Base-by-base conservation (phyloP, 2,329 filamentous ascomycete genomes). In the Ophiostoma novo-ulmi region DNA sequence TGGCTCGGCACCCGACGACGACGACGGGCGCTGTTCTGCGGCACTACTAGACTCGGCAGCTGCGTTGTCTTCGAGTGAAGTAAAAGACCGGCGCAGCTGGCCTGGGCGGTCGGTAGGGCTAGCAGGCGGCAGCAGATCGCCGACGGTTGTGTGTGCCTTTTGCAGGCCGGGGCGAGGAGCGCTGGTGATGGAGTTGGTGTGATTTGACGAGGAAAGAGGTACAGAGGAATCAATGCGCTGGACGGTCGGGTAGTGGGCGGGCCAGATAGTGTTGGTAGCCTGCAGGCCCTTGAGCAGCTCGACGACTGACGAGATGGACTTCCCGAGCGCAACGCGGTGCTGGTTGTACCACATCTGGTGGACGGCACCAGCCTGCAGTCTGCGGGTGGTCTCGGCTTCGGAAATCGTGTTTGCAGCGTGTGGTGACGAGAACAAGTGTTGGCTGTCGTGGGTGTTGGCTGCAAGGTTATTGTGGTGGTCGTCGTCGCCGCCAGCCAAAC, bases 281-380 rank as follows among this genome's bases (percentile, higher is more conserved):
- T 97, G 94, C 71, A 99, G 85, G 72, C 88, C 88, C 78, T 91
- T 90, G 74, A 99, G 82, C 1, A 93, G 88, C 72, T 97, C 93
- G 71, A 97, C 88, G 10, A 94, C 94, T 75, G 89, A 88, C 77
- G 89, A 91, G 77, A 99, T 97, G 17, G 93, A 91, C 72, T 94
- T 90, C 63, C 88, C 92, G n/a, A 99, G 87, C 41, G 91, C 88
- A 6, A 89, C 91, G 72, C 94, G 89, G 79, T 98, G 97, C 76
- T 93, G 88, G 80, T 98, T 98, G 81, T 97, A 97, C 84, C 92
- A 92, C 74, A 98, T 86, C 81, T 98, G 95, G 77, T 97, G 91
- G 67, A 97, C 88, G 80, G 97, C 92, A 77, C 90, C 91, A 52
- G 92, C 90, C 74, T 94, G 88, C 64, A 86, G 82, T 74, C 87